Evolutionary conservation across 2,329 filamentous ascomycete genomes (phyloP), one percentile per base, ranked within the genome.

Genomic region (Fusarium agapanthi): DNA sequence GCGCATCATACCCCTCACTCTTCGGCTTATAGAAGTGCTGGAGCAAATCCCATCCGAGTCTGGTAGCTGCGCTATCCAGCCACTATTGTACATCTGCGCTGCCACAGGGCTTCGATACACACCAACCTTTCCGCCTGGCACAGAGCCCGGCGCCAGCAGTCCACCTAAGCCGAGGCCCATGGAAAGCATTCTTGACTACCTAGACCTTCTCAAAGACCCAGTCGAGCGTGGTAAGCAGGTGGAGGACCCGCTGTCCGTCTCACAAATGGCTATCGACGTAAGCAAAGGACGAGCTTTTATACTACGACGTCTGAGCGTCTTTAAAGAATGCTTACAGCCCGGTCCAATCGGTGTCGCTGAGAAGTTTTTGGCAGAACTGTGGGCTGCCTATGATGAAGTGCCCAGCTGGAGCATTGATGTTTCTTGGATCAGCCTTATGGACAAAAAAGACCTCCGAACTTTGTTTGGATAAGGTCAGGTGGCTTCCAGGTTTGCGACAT

Each of bases 51-150:
- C 48, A 0, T 26, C 32, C 5, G 48, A 51, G n/a, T 51, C 48
- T 2, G 5, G 48, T 2, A 51, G 48, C 48, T 51, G n/a, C 9
- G 18, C n/a, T 26, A 26, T 51, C 9, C 48, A 51, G n/a, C 48
- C 48, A 2, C 32, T 35, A 2, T 35, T 51, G 5, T 35, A 35
- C 26, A 3, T 51, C 3, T 35, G 48, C 2, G 48, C 48, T 12
- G n/a, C 32, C 13, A 35, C 7, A 6, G 48, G 48, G 3, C 48
- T 51, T 22, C 32, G 18, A 9, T 4, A 51, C 6, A 35, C 5
- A 2, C 13, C 48, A 8, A 0, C 18, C 2, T 35, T 8, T 0
- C 6, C 13, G 0, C 5, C 7, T 26, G n/a, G 0, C 0, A 22
- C 9, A 3, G 48, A 22, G 5, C 10, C 13, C 32, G 14, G 48